Conservation (phyloP, 2,329 filamentous ascomycete species). For the Ascocoryne sarcoides region DNA sequence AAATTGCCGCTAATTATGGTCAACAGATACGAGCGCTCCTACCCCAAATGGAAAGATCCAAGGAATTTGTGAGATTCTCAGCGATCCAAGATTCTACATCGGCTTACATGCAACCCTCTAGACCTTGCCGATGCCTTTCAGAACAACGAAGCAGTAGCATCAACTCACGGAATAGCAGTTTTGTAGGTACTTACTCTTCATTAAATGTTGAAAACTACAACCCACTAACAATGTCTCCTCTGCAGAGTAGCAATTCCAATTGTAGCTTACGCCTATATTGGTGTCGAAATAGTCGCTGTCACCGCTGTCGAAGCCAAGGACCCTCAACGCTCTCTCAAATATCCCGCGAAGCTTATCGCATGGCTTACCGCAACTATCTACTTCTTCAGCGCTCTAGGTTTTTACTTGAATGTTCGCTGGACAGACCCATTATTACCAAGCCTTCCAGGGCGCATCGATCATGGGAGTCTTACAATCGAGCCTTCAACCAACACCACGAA, state of each 20-base stretch:
- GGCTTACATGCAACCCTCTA: neutral
- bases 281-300: slow-evolving; percentile 29
- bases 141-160: slow-evolving; percentile 19
- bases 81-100: no score
- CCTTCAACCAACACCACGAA: neutral
- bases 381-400: slow-evolving; percentile 20
- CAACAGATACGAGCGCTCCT: neutral
- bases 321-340: slow-evolving; percentile 14
- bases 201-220: neutral
- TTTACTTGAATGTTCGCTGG: slow-evolving; percentile 24
- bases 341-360: slow-evolving; percentile 27
- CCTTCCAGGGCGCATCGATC: slow-evolving; percentile 6
- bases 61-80: neutral
- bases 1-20: neutral
- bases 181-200: slow-evolving; percentile 16
- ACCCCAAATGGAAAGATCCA: neutral
- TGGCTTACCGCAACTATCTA: slow-evolving; percentile 22
- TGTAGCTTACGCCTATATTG: slow-evolving; percentile 27
- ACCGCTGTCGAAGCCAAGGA: slow-evolving; percentile 29
- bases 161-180: slow-evolving; percentile 20
- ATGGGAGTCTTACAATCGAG: neutral
- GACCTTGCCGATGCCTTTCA: slow-evolving; percentile 9
- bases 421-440: slow-evolving; percentile 15
- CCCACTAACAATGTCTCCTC: no score
- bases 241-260: slow-evolving; percentile 28